Evolutionary conservation across 177 flowering plant genomes (phyloP), one percentile per base, ranked within the genome.

Genomic region (Vitis hybrid): DNA sequence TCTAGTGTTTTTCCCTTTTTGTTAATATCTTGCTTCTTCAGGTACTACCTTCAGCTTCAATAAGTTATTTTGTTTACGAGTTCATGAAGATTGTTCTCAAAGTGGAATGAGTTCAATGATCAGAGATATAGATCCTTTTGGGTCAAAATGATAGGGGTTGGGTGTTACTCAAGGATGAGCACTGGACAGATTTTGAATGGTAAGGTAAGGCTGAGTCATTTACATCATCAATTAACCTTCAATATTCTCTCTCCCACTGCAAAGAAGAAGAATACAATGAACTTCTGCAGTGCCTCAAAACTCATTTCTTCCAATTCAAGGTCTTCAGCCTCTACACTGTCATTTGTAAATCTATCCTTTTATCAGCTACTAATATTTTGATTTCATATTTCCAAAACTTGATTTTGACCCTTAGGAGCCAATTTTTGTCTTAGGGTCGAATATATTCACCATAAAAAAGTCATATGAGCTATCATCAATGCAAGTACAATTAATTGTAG

Each of bases 11-110:
- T 68, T 49, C 52, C 19, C 30, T 19, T 55, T 21, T 18, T 15
- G 1, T 55, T 26, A 6, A 15, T 74, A 5, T 66, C 73, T 67
- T 76, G 63, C 56, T 56, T 52, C 40, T 78, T 67, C 82, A 88
- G 92, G 90, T 88, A 12, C 80, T 86, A 49, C 92, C 97, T 40
- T 94, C 98, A 3, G 98, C 98, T 59, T 75, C 98, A 52, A 94
- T 91, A 56, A 91, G 97, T 81, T 94, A 85, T 75, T 91, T 92
- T 62, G 95, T 94, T 2, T 94, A 94, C 56, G 97, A 92, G 81
- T 89, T 79, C 81, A 92, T 91, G 97, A 94, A 94, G 90, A 87
- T 91, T 18, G 89, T 87, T 56, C 86, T 86, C 71, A 82, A 85
- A 76, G 92, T 83, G 62, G 89, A 85, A 60, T 84, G 77, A 82